Percentiles rank a stretch among this genome's conserved stretches.
Conservation (phyloP, 305 asterid genomes). For the Rubia tinctorum region DNA sequence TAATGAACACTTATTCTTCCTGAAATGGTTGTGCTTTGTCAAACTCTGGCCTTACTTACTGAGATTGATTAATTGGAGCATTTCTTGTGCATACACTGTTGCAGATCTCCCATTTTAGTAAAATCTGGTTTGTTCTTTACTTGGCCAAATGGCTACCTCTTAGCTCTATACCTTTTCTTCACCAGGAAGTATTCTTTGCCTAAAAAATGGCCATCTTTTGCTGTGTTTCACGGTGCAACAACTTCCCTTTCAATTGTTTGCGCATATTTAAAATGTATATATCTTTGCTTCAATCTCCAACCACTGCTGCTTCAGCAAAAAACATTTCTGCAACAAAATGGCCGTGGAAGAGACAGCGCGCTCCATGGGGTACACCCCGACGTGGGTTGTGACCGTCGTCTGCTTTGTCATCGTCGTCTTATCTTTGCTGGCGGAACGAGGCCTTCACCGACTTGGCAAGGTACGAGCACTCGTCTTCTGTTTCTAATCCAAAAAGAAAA, state of each 20-base stretch:
- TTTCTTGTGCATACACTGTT: neutral
- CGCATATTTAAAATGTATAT: neutral
- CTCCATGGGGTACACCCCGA: conserved; percentile 63
- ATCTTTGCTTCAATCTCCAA: neutral
- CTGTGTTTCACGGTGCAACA: neutral
- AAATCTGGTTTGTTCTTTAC: conserved; percentile 39
- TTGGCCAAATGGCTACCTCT: conserved; percentile 18
- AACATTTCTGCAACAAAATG: conserved; percentile 15
- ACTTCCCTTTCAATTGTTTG: neutral
- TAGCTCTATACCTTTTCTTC: conserved; percentile 19
- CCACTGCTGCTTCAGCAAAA: neutral
- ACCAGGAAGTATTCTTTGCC: conserved; percentile 42
- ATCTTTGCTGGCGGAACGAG: conserved; percentile 66
- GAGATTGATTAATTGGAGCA: neutral
- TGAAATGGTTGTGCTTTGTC: too few relatives aligned
- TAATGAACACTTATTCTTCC: neutral
- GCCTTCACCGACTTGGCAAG: conserved; percentile 76
- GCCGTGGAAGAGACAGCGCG: conserved; percentile 23
- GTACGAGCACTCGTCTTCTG: conserved; percentile 23
- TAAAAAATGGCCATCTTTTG: conserved; percentile 3
- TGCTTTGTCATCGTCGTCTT: conserved; percentile 69
- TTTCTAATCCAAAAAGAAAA: too few relatives aligned
- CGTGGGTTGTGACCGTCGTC: conserved; percentile 80
- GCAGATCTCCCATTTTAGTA: neutral
- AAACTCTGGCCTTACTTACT: too few relatives aligned